Percentiles rank a stretch among this genome's conserved stretches.
Evolutionary conservation across 495 filamentous ascomycete species (phyloP).

Genomic region (Annulohypoxylon stygium): DNA sequence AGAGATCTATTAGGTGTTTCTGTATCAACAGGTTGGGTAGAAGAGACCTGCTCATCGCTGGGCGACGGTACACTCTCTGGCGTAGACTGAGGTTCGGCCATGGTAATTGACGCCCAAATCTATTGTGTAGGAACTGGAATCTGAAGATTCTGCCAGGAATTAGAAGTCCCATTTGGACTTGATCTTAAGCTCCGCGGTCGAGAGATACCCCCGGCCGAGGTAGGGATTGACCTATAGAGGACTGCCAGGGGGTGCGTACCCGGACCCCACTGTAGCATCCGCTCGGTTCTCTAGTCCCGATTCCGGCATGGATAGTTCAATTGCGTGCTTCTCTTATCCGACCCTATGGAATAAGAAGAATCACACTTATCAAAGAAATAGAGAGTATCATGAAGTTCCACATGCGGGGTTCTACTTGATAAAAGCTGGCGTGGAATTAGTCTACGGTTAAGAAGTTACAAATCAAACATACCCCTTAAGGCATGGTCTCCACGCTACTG

Average conservation of each 20-base stretch:
- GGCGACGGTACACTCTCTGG: conserved; percentile 11
- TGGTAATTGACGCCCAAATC: conserved; percentile 6
- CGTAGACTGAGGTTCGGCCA: conserved; percentile 24
- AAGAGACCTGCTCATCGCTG: background rate
- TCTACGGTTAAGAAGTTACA: background rate
- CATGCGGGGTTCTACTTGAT: background rate
- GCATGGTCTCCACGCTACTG: background rate
- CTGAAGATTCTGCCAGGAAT: background rate
- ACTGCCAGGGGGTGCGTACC: conserved; percentile 2
- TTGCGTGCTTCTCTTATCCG: conserved; percentile 28
- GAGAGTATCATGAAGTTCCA: background rate
- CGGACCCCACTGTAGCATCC: conserved; percentile 36
- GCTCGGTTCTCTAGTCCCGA: conserved; percentile 13
- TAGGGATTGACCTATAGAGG: conserved; percentile 21
- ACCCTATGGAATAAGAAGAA: conserved; percentile 29
- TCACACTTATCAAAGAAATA: background rate
- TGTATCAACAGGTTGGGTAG: background rate
- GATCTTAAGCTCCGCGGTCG: conserved; percentile 12
- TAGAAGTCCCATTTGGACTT: background rate
- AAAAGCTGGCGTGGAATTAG: background rate
- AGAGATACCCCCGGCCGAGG: conserved; percentile 4
- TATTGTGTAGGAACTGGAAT: background rate
- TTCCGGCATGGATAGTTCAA: conserved; percentile 26
- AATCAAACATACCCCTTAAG: background rate
- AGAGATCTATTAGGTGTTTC: conserved; percentile 19